Conservation (phyloP, 164 flowering plant genomes). For the Vitis labrusca region DNA sequence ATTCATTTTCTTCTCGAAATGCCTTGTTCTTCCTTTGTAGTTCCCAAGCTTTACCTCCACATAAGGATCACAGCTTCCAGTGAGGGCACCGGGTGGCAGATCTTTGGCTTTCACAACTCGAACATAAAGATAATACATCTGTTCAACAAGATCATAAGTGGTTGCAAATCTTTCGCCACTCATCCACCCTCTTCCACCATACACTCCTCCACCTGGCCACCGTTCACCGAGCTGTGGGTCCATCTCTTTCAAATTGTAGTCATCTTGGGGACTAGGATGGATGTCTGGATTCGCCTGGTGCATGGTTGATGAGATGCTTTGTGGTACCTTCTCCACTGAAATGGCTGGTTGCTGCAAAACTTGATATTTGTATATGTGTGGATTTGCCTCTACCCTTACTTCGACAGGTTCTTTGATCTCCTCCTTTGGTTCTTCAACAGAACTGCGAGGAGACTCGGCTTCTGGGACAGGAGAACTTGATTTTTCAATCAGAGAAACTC, state of each 20-base stretch:
- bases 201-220: conserved; percentile 35
- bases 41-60: conserved; percentile 49
- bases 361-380: conserved; percentile 20
- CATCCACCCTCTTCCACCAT: conserved; percentile 34
- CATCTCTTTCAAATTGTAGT: conserved; percentile 37
- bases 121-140: conserved; percentile 40
- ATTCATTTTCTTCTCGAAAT: conserved; percentile 40
- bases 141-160: conserved; percentile 50
- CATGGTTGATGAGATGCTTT: conserved; percentile 25
- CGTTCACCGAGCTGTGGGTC: conserved; percentile 40
- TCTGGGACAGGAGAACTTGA: conserved; percentile 3
- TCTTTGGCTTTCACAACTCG: conserved; percentile 47
- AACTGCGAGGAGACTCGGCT: neutral
- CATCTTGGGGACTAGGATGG: conserved; percentile 22
- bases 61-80: conserved; percentile 45
- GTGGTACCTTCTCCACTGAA: conserved; percentile 5
- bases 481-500: neutral
- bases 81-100: conserved; percentile 30
- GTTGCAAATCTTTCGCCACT: conserved; percentile 29
- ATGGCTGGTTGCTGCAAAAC: conserved; percentile 11
- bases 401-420: conserved; percentile 13
- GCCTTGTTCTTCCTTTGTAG: conserved; percentile 46
- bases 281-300: conserved; percentile 19
- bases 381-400: conserved; percentile 7
- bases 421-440: conserved; percentile 6